Conservation (phyloP, 352 stramenopile genomes). For the Phytophthora citricola region DNA sequence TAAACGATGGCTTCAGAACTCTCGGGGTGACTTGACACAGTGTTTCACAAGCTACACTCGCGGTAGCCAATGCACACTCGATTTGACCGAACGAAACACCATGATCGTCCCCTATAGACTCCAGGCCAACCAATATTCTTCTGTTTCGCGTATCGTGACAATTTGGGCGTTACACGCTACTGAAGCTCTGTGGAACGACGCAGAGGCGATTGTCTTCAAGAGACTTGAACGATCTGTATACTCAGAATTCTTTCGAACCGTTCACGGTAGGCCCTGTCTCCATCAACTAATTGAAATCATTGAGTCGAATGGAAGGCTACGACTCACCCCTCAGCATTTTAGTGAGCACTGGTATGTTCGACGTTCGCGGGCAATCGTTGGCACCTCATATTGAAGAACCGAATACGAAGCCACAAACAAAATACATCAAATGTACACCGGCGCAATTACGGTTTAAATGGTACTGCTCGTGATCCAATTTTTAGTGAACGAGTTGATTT, state of each 20-base stretch:
- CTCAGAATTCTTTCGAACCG: background rate
- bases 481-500: background rate
- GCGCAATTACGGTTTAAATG: background rate
- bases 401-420: background rate
- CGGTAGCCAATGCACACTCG: background rate
- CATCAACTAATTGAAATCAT: background rate
- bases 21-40: background rate
- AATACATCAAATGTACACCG: background rate
- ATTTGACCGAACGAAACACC: conserved; percentile 1
- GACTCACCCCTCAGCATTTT: background rate
- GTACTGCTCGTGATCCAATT: background rate
- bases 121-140: background rate
- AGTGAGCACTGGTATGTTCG: background rate
- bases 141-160: background rate
- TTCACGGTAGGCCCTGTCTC: background rate
- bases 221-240: background rate
- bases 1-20: background rate
- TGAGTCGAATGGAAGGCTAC: background rate
- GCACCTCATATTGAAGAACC: background rate
- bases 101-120: background rate
- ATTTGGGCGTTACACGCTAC: conserved; percentile 1
- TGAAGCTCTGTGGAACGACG: background rate
- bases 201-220: background rate
- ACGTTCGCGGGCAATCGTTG: background rate
- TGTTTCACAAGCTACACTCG: background rate